phyloP scores from a whole-genome alignment of 108 stramenopile genomes.

The Cylindrotheca fusiformis region DNA sequence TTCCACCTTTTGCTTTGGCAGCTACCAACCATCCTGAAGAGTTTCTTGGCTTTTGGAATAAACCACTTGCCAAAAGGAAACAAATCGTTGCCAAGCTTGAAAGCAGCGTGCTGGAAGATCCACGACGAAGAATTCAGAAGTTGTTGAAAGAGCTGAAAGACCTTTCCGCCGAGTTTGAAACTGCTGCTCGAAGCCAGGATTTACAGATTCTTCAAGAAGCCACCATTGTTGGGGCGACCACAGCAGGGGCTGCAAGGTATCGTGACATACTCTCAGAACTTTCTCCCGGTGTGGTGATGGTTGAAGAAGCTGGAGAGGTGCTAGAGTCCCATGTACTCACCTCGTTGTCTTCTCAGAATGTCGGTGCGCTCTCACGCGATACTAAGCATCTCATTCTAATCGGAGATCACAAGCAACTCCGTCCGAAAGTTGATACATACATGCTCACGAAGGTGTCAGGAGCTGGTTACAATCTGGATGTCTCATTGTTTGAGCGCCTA shows the following conservation, averaged over 20 bases:
- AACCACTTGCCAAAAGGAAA: not conserved
- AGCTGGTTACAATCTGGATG: slow-evolving; percentile 51
- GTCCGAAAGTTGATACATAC: slow-evolving; percentile 72
- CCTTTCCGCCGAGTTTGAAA: slow-evolving; percentile 19
- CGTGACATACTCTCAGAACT: slow-evolving; percentile 31
- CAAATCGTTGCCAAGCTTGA: not conserved
- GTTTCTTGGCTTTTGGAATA: slow-evolving; percentile 1
- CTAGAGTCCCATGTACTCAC: slow-evolving; percentile 67
- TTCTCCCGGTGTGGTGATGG: slow-evolving; percentile 43
- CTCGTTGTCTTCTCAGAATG: not conserved
- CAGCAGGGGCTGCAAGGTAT: slow-evolving; percentile 46
- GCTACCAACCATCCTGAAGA: not conserved
- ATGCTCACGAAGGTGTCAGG: slow-evolving; percentile 47
- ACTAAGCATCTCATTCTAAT: slow-evolving; percentile 80
- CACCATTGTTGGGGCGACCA: slow-evolving; percentile 52
- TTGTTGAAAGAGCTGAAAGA: slow-evolving; percentile 8
- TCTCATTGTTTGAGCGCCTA: slow-evolving; percentile 59
- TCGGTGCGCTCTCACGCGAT: slow-evolving; percentile 29
- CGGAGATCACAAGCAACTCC: slow-evolving; percentile 83
- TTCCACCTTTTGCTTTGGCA: slow-evolving; percentile 29
- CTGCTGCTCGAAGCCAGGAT: slow-evolving; percentile 20
- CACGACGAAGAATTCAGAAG: not conserved
- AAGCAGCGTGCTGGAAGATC: not conserved
- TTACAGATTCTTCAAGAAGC: slow-evolving; percentile 35
- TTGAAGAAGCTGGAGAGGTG: slow-evolving; percentile 77